A percentile compares a stretch with the other conserved stretches of the same genome.
Conservation (phyloP, 176 grass and related monocot genomes). For the Poa pratensis region DNA sequence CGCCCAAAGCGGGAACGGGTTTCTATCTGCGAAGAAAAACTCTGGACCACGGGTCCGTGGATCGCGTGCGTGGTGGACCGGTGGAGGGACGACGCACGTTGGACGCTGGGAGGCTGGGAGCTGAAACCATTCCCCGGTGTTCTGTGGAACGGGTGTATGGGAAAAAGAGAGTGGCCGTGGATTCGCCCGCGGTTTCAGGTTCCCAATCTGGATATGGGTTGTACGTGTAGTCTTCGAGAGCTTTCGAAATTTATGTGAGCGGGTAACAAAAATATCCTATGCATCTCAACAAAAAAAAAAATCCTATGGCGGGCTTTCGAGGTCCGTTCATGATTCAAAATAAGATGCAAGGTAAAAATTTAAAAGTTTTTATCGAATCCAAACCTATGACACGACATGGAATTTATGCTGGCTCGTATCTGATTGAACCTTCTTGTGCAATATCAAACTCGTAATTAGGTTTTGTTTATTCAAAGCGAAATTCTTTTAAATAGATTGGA, state of each 20-base stretch:
- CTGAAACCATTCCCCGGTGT: background rate
- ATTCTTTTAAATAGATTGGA: no score
- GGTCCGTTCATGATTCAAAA: no score
- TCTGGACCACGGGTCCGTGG: background rate
- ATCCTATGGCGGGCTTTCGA: background rate
- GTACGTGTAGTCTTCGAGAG: background rate
- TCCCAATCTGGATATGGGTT: conserved; percentile 34
- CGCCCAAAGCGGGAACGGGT: conserved; percentile 10
- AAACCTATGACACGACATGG: no score
- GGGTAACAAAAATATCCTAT: background rate
- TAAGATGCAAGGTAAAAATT: no score
- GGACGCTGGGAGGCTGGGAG: background rate
- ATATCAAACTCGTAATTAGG: no score
- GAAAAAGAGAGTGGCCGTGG: background rate
- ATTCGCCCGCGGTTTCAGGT: conserved; percentile 31
- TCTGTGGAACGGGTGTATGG: conserved; percentile 17
- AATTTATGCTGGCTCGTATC: no score
- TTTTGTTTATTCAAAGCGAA: no score
- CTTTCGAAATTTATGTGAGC: background rate
- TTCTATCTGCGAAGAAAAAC: conserved; percentile 51
- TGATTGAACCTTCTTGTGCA: no score
- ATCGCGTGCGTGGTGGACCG: conserved; percentile 38
- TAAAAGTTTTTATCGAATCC: no score
- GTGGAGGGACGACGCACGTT: accelerated
- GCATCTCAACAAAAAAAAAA: no score